These are phyloP conservation scores for Talaromyces wortmannii DNA, from an alignment of 495 filamentous ascomycete species.

Conservation along the genomic window DNA sequence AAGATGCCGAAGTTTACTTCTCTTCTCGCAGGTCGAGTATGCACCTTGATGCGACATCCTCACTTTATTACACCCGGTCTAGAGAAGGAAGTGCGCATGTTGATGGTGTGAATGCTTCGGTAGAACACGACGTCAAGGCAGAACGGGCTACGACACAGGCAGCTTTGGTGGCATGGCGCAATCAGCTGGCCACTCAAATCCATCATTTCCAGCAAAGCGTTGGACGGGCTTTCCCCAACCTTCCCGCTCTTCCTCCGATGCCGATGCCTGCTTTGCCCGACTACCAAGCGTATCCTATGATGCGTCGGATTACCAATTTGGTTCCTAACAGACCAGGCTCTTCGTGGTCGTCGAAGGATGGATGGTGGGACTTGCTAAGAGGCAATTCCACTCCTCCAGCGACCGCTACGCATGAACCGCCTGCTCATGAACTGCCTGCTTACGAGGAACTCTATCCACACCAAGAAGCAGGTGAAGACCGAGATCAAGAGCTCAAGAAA, in stretches of 20 bases:
- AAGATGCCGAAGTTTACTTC: conserved; percentile 31
- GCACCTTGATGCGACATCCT: conserved; percentile 27
- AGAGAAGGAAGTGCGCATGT: conserved; percentile 14
- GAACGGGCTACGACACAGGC: conserved; percentile 40
- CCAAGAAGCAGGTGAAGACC: conserved; percentile 27
- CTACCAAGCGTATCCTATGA: conserved; percentile 66
- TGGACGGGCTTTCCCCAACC: conserved; percentile 60
- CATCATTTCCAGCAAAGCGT: conserved; percentile 73
- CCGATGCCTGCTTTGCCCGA: conserved; percentile 59
- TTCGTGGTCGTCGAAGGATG: conserved; percentile 41
- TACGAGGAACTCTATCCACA: conserved; percentile 77
- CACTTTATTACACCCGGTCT: conserved; percentile 13
- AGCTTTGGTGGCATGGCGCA: conserved; percentile 65
- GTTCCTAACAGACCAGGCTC: conserved; percentile 51
- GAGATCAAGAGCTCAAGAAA: conserved; percentile 50
- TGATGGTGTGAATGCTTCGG: conserved; percentile 5
- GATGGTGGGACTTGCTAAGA: conserved; percentile 65
- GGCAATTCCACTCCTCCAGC: conserved; percentile 37
- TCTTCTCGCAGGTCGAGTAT: conserved; percentile 36
- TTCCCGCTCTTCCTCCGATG: conserved; percentile 50
- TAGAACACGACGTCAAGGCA: conserved; percentile 18
- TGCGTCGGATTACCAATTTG: conserved; percentile 67
- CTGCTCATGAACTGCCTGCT: conserved; percentile 52
- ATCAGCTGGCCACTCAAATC: conserved; percentile 70
- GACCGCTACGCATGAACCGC: conserved; percentile 4